Evolutionary conservation across 2,329 filamentous ascomycete species (phyloP).

Genomic region (Xylaria sp.): DNA sequence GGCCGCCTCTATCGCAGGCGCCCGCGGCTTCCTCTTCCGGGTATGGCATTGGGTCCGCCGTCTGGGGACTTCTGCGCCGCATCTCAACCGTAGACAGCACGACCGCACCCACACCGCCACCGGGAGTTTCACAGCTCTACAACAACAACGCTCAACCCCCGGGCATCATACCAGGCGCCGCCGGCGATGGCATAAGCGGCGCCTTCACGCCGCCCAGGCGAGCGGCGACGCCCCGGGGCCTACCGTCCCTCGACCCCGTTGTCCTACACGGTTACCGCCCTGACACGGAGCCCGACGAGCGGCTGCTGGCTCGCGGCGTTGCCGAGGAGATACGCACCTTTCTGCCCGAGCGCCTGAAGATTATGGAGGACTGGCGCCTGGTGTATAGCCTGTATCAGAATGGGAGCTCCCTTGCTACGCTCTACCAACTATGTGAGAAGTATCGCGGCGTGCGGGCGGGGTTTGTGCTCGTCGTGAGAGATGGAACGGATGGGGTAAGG

Average conservation of each 20-base stretch:
- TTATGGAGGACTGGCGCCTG: constrained; percentile 87
- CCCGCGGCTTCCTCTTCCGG: constrained; percentile 30
- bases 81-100: constrained; percentile 64
- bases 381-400: constrained; percentile 92
- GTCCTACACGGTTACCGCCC: constrained; percentile 73
- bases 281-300: constrained; percentile 68
- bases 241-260: constrained; percentile 87
- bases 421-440: constrained; percentile 82
- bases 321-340: constrained; percentile 95
- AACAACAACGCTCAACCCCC: constrained; percentile 37
- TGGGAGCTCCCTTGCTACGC: constrained; percentile 84
- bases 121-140: constrained; percentile 40
- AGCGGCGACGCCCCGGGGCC: constrained; percentile 67
- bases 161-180: background rate
- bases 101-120: constrained; percentile 39
- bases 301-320: constrained; percentile 76
- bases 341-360: constrained; percentile 85
- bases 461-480: constrained; percentile 88
- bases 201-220: constrained; percentile 61
- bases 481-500: constrained; percentile 77
- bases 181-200: constrained; percentile 63
- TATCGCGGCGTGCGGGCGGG: constrained; percentile 78
- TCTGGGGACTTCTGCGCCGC: constrained; percentile 72
- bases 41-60: constrained; percentile 47
- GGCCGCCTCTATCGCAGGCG: constrained; percentile 32